phyloP scores from a whole-genome alignment of 441 rosid genomes.

The Rhodomyrtus psidioides region DNA sequence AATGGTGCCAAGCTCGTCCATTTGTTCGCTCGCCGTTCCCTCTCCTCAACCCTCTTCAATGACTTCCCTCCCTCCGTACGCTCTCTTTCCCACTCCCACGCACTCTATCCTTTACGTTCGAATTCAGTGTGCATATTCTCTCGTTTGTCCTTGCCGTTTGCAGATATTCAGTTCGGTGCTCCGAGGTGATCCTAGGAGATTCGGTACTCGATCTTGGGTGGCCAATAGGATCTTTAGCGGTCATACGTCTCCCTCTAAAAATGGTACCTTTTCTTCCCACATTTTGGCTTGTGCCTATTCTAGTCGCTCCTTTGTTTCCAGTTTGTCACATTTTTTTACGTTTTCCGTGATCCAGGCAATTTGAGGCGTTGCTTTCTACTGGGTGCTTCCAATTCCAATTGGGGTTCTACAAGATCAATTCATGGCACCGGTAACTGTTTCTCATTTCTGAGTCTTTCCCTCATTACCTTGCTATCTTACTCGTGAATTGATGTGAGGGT shows the following conservation, averaged over 20 bases:
- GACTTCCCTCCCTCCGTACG: slow-evolving; percentile 33
- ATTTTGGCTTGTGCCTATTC: neutral
- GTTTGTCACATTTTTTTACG: neutral
- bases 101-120: neutral
- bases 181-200: slow-evolving; percentile 36
- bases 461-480: neutral
- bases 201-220: slow-evolving; percentile 21
- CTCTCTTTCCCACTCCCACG: neutral
- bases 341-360: slow-evolving; percentile 34
- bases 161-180: slow-evolving; percentile 25
- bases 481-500: neutral
- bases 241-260: slow-evolving; percentile 9
- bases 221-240: slow-evolving; percentile 21
- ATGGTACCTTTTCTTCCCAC: slow-evolving; percentile 18
- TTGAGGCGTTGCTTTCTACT: slow-evolving; percentile 33
- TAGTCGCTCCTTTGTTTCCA: neutral
- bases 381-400: slow-evolving; percentile 31
- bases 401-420: slow-evolving; percentile 47
- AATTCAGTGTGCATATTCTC: neutral
- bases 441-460: neutral
- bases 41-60: slow-evolving; percentile 16
- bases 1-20: slow-evolving; percentile 55
- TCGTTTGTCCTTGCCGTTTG: neutral
- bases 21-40: slow-evolving; percentile 40
- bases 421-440: slow-evolving; percentile 65